Base-by-base conservation (phyloP, 2,329 filamentous ascomycete genomes). In the Verticillium albo-atrum region DNA sequence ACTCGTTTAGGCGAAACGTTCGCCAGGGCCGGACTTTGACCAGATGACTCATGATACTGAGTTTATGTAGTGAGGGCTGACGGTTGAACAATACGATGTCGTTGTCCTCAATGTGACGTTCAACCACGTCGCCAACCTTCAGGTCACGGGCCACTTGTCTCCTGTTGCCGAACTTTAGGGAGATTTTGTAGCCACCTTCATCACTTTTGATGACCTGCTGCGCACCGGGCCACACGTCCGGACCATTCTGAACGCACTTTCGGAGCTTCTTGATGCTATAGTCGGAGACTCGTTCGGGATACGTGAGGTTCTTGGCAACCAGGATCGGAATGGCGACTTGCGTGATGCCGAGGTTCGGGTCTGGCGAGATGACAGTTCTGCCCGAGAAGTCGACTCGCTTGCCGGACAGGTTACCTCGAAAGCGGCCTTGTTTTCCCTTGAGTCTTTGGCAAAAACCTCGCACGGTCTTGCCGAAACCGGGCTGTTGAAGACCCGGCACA, bases 381-480 rank as follows among this genome's bases (percentile, higher is more conserved):
- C 92, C 95, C 12, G 95, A 99, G 74, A 98, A 99, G 72, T 99
- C 94, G 58, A 99, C 95, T 83, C 95, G 94, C 76, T 99, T 99
- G 71, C 95, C 95, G 0, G 94, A 98, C 61, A 99, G 75, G 68
- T 99, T 99, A 60, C 96, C 95, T 77, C 95, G 89, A 75, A 99
- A 99, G 58, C 95, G 91, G 58, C 95, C 95, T 71, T 98, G 94
- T 71, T 99, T 99, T 66, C 95, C 95, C 76, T 99, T 99, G 54
- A 99, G 76, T 17, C 95, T 87, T 74, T 98, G 95, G 62, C 94
- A 97, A 71, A 99, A 96, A 20, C 95, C 95, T 67, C 95, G 86
- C 68, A 95, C 96, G 1, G 90, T 85, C 73, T 96, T 97, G 60
- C 92, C 91, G 61, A 92, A 89, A 9, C 92, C 91, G 14, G 89